These are phyloP conservation scores for Gnetum montanum DNA, from an alignment of 75 land plant genomes.

Conservation along the genomic window DNA sequence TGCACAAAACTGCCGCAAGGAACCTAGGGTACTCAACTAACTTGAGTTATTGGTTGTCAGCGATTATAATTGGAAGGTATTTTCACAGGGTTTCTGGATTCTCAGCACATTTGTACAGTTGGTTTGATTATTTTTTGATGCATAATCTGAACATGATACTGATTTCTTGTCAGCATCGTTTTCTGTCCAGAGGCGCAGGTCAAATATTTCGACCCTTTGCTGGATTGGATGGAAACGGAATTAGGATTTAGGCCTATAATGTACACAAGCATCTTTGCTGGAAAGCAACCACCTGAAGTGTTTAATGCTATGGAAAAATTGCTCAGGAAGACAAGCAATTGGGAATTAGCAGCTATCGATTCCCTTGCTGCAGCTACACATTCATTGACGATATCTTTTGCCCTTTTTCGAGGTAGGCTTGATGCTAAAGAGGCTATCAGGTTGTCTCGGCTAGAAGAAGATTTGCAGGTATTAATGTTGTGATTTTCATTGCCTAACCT, in stretches of 20 bases:
- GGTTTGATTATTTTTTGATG: no score
- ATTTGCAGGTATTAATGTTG: slow-evolving; percentile 55
- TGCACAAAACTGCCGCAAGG: no score
- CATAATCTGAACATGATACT: no score
- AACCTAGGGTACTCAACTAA: no score
- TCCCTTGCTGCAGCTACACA: slow-evolving; percentile 74
- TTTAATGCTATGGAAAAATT: slow-evolving; percentile 44
- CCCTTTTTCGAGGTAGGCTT: slow-evolving; percentile 57
- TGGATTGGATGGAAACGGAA: slow-evolving; percentile 71
- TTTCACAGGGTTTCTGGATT: no score
- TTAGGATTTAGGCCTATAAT: slow-evolving; percentile 70
- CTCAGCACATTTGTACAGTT: no score
- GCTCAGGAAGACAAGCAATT: slow-evolving; percentile 49
- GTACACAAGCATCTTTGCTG: slow-evolving; percentile 74
- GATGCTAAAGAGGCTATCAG: slow-evolving; percentile 82
- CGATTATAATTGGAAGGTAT: no score
- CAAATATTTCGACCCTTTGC: slow-evolving; percentile 63
- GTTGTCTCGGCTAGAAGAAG: slow-evolving; percentile 88
- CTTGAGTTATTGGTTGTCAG: no score
- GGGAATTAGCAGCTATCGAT: slow-evolving; percentile 83
- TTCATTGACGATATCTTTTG: slow-evolving; percentile 72
- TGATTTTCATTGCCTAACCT: not conserved
- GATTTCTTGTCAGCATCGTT: not conserved
- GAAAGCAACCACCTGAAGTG: slow-evolving; percentile 66
- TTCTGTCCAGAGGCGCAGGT: slow-evolving; percentile 63